A percentile compares a stretch with the other conserved stretches of the same genome.
phyloP scores from a whole-genome alignment of 2,329 filamentous ascomycete genomes.

The Xylaria sp. region DNA sequence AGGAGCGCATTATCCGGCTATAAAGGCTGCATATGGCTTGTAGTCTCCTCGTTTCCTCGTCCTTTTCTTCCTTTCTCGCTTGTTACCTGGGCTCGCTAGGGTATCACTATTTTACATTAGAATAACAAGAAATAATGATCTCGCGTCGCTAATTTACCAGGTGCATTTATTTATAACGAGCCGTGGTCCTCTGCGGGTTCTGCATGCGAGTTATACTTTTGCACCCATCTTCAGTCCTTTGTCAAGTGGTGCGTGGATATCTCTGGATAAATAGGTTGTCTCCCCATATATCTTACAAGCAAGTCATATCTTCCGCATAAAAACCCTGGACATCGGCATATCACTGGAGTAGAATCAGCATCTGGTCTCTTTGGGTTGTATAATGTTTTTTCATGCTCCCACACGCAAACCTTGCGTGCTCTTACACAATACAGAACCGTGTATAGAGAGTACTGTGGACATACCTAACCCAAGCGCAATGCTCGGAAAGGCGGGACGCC shows the following conservation, averaged over 20 bases:
- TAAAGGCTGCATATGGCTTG: conserved; percentile 10
- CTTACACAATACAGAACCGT: too few species aligned
- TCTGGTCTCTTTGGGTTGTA: not conserved
- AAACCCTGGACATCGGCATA: conserved; percentile 12
- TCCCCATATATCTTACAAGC: not conserved
- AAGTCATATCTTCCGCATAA: conserved; percentile 3
- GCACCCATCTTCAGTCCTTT: not conserved
- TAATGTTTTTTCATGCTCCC: too few species aligned
- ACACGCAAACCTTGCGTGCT: too few species aligned
- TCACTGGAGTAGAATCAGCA: not conserved
- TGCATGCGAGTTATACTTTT: not conserved
- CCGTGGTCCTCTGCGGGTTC: not conserved
- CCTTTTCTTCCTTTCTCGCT: too few species aligned
- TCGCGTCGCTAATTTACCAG: not conserved
- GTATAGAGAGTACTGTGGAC: too few species aligned
- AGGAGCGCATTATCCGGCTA: conserved; percentile 27
- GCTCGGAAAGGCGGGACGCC: too few species aligned
- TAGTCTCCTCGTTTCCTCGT: not conserved
- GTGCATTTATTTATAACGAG: not conserved
- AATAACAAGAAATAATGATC: not conserved
- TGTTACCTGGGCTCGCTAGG: not conserved
- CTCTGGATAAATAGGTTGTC: conserved; percentile 25
- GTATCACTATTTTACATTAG: not conserved
- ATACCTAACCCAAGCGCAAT: too few species aligned
- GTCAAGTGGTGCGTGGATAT: not conserved